These are phyloP conservation scores for Calocera cornea DNA, from an alignment of 768 basidiomycete species.

Conservation along the genomic window DNA sequence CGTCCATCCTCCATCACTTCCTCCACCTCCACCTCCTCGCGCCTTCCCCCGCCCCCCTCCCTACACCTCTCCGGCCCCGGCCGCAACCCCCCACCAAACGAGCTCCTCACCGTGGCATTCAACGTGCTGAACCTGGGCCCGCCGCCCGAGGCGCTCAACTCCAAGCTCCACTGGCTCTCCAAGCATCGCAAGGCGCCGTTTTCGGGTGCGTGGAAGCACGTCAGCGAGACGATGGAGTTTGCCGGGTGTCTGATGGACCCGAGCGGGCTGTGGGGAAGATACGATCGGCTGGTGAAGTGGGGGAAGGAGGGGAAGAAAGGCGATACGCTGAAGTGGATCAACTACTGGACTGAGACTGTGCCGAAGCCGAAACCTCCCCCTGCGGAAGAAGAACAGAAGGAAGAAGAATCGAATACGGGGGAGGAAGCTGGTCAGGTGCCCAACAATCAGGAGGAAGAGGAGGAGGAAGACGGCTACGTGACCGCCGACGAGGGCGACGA, in stretches of 20 bases:
- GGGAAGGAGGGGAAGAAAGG: background rate
- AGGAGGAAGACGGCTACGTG: no score
- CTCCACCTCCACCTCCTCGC: constrained; percentile 13
- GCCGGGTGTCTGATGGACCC: constrained; percentile 48
- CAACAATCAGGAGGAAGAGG: no score
- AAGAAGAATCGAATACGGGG: no score
- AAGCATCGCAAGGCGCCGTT: constrained; percentile 43
- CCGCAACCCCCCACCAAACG: no score
- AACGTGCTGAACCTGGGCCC: constrained; percentile 28
- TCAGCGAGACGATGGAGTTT: constrained; percentile 45
- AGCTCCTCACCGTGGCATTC: background rate
- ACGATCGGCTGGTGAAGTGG: constrained; percentile 36
- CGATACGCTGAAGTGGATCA: constrained; percentile 31
- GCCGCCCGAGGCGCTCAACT: constrained; percentile 28
- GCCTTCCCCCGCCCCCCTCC: constrained; percentile 11
- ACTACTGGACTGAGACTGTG: constrained; percentile 45
- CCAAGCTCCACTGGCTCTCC: constrained; percentile 35
- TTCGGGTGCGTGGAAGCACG: constrained; percentile 36
- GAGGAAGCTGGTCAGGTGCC: no score
- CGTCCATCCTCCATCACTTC: background rate
- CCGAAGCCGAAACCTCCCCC: background rate
- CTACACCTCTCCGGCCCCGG: background rate
- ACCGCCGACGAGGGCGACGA: no score
- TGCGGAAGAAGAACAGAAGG: no score
- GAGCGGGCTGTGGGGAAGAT: constrained; percentile 36